phyloP scores from a whole-genome alignment of 495 filamentous ascomycete species.

The Aspergillus egyptiacus region DNA sequence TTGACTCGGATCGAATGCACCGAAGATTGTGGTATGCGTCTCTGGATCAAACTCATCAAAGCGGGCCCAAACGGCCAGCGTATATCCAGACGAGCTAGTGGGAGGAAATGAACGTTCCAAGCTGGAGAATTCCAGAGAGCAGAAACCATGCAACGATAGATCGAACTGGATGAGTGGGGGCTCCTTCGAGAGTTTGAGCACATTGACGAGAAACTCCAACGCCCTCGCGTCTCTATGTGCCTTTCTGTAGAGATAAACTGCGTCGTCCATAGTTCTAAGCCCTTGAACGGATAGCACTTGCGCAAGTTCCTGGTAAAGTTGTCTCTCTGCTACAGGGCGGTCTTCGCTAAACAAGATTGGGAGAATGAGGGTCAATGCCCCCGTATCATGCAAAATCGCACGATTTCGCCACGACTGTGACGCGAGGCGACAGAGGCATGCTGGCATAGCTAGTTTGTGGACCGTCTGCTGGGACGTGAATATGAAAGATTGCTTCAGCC shows the following conservation, averaged over 20 bases:
- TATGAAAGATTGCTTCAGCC: slow-evolving; percentile 30
- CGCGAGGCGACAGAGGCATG: slow-evolving; percentile 41
- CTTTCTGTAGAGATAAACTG: slow-evolving; percentile 64
- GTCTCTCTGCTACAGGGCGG: slow-evolving; percentile 44
- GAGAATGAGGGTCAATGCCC: slow-evolving; percentile 66
- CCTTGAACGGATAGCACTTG: slow-evolving; percentile 45
- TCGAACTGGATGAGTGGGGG: slow-evolving; percentile 93
- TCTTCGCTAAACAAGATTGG: slow-evolving; percentile 55
- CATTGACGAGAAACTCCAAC: slow-evolving; percentile 66
- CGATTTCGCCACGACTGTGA: slow-evolving; percentile 66
- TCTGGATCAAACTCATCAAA: slow-evolving; percentile 78
- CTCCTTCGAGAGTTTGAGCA: slow-evolving; percentile 62
- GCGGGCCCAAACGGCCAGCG: slow-evolving; percentile 79
- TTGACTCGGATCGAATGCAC: slow-evolving; percentile 86
- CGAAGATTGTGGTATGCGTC: slow-evolving; percentile 91
- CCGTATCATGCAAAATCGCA: slow-evolving; percentile 69
- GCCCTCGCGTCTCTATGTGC: slow-evolving; percentile 55
- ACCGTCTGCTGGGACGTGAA: slow-evolving; percentile 21
- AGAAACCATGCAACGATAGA: slow-evolving; percentile 77
- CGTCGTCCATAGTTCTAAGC: slow-evolving; percentile 70
- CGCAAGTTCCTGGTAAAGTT: slow-evolving; percentile 49
- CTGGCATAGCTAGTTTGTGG: slow-evolving; percentile 32
- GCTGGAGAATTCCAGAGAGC: slow-evolving; percentile 80
- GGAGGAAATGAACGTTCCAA: slow-evolving; percentile 80
- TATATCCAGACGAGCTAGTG: slow-evolving; percentile 71